Evolutionary conservation across 2,329 filamentous ascomycete genomes (phyloP).

Genomic region (Berkeleyomyces rouxiae): DNA sequence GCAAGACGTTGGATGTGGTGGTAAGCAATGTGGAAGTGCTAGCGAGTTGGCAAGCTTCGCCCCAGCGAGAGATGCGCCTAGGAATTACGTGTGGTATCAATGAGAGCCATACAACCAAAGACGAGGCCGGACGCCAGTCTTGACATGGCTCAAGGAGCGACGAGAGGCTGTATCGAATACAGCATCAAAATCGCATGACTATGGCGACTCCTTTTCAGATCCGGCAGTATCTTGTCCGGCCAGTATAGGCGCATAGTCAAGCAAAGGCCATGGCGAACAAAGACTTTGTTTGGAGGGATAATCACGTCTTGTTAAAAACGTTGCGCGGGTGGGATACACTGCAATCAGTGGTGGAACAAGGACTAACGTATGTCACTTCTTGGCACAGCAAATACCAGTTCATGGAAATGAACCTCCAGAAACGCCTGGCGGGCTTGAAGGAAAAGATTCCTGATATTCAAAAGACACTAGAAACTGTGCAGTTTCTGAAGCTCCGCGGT

Average conservation of each 20-base stretch:
- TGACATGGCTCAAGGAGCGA: too few species aligned
- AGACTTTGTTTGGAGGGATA: too few species aligned
- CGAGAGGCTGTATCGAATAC: too few species aligned
- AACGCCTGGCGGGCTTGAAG: conserved; percentile 61
- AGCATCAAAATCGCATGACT: too few species aligned
- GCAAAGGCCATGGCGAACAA: too few species aligned
- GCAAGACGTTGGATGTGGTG: too few species aligned
- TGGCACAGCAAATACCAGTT: conserved; percentile 83
- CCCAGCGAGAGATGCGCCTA: background rate
- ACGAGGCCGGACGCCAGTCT: too few species aligned
- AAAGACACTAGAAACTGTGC: conserved; percentile 85
- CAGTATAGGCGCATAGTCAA: too few species aligned
- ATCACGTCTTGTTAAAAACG: background rate
- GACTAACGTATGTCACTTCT: background rate
- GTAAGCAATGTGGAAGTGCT: too few species aligned
- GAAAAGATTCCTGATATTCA: conserved; percentile 96
- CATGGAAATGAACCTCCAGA: conserved; percentile 89
- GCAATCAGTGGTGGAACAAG: background rate
- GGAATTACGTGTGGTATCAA: background rate
- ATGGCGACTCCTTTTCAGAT: too few species aligned
- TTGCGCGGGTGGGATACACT: background rate
- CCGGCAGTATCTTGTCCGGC: too few species aligned
- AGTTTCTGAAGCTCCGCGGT: conserved; percentile 63
- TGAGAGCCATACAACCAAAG: background rate
- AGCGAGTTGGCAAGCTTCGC: background rate